Percentiles rank a stretch among this genome's conserved stretches.
phyloP scores from a whole-genome alignment of 2,329 filamentous ascomycete genomes.

The Tetracladium maxilliforme region DNA sequence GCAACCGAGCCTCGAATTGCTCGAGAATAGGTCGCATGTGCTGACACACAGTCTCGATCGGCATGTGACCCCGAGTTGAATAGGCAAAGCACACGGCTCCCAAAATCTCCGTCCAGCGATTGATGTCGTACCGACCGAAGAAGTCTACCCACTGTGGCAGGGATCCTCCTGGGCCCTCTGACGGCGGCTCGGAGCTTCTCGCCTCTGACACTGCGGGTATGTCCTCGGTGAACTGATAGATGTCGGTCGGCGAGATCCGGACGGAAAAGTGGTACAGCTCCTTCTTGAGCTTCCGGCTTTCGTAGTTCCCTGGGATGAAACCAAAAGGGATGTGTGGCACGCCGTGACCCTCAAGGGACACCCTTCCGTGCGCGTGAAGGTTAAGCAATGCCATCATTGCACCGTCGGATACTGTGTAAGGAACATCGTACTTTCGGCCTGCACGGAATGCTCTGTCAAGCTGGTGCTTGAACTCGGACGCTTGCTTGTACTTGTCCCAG shows the following conservation, averaged over 20 bases:
- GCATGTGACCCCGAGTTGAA: too few relatives aligned
- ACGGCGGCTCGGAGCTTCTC: too few relatives aligned
- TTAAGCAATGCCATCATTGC: slow-evolving; percentile 53
- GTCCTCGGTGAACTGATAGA: slow-evolving; percentile 40
- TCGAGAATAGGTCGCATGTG: slow-evolving; percentile 47
- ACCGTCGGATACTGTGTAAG: slow-evolving; percentile 45
- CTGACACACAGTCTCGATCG: too few relatives aligned
- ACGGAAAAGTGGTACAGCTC: slow-evolving; percentile 50
- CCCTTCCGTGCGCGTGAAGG: slow-evolving; percentile 41
- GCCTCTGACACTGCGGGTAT: too few relatives aligned
- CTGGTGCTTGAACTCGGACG: slow-evolving; percentile 40
- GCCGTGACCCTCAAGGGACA: slow-evolving; percentile 36
- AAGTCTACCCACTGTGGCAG: too few relatives aligned
- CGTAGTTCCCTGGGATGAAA: slow-evolving; percentile 57
- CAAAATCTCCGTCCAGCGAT: too few relatives aligned
- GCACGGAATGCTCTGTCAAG: slow-evolving; percentile 40
- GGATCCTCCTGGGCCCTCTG: slow-evolving; percentile 15
- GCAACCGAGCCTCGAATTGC: slow-evolving; percentile 43
- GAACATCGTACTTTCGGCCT: slow-evolving; percentile 25
- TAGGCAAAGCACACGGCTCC: too few relatives aligned
- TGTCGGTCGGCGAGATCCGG: slow-evolving; percentile 38
- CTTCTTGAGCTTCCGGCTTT: slow-evolving; percentile 53
- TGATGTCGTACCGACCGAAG: slow-evolving; percentile 65
- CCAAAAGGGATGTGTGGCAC: slow-evolving; percentile 53
- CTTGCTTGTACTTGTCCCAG: slow-evolving; percentile 38